Conservation (phyloP, 805 yeast genomes). For the Cyberlindnera xishuangbannaensis region DNA sequence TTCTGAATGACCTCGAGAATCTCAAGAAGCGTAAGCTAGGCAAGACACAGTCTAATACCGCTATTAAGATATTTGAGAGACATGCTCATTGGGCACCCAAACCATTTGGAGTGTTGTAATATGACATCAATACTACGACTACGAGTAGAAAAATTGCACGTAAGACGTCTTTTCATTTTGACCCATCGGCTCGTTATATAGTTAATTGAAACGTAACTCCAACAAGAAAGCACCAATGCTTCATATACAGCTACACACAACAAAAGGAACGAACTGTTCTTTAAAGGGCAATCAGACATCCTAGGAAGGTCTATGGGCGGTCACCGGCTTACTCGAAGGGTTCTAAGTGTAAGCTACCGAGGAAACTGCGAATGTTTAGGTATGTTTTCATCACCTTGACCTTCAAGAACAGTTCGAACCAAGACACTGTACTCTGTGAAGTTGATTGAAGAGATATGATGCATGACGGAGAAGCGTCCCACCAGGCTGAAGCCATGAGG, state of each 20-base stretch:
- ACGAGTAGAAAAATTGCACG: no score
- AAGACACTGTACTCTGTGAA: neutral
- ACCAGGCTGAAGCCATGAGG: no score
- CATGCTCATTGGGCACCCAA: conserved; percentile 41
- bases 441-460: neutral
- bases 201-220: no score
- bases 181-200: no score
- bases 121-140: no score
- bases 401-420: conserved; percentile 1
- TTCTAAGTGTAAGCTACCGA: conserved; percentile 87
- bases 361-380: conserved; percentile 93
- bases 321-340: conserved; percentile 76
- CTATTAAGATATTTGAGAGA: conserved; percentile 14
- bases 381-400: conserved; percentile 68
- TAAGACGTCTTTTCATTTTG: no score
- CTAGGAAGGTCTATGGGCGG: conserved; percentile 87
- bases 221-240: no score
- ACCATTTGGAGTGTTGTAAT: conserved; percentile 45
- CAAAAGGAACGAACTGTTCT: no score
- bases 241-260: conserved; percentile 3
- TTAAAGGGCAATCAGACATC: conserved; percentile 70
- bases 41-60: conserved; percentile 2
- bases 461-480: no score
- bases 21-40: conserved; percentile 23
- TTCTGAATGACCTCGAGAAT: conserved; percentile 26